A percentile compares a stretch with the other conserved stretches of the same genome.
phyloP scores from a whole-genome alignment of 495 filamentous ascomycete genomes.

The Cenococcum geophilum region DNA sequence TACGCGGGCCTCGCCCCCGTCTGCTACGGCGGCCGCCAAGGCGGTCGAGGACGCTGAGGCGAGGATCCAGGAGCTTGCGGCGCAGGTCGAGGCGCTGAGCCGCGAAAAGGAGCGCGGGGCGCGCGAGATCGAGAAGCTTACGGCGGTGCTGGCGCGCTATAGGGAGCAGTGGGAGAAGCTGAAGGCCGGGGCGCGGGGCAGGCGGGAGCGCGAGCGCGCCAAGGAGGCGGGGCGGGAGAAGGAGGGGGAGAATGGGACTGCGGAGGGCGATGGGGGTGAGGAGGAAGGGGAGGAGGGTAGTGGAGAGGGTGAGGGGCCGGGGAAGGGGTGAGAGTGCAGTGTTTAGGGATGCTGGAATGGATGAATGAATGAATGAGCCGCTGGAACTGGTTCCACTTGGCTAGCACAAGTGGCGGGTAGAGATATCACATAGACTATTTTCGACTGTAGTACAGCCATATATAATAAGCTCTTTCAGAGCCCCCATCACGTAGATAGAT shows the following conservation, averaged over 20 bases:
- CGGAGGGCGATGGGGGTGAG: constrained; percentile 3
- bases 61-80: constrained; percentile 49
- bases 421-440: no score
- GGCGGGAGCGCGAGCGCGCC: not conserved
- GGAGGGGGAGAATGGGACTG: constrained; percentile 11
- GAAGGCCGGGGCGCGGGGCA: constrained; percentile 34
- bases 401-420: no score
- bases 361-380: no score
- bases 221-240: constrained; percentile 12
- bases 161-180: constrained; percentile 76
- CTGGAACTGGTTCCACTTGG: no score
- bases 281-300: constrained; percentile 10
- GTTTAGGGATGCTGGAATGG: no score
- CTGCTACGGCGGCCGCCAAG: not conserved
- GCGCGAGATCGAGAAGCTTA: constrained; percentile 44
- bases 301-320: not conserved
- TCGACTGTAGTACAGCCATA: no score
- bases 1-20: not conserved
- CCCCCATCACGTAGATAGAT: no score
- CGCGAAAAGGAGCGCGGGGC: constrained; percentile 71
- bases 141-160: constrained; percentile 58
- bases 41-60: constrained; percentile 40
- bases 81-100: constrained; percentile 41
- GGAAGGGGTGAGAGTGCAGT: no score
- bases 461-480: no score